Evolutionary conservation across 2,329 filamentous ascomycete species (phyloP).

Genomic region (Lasiodiplodia sp.): DNA sequence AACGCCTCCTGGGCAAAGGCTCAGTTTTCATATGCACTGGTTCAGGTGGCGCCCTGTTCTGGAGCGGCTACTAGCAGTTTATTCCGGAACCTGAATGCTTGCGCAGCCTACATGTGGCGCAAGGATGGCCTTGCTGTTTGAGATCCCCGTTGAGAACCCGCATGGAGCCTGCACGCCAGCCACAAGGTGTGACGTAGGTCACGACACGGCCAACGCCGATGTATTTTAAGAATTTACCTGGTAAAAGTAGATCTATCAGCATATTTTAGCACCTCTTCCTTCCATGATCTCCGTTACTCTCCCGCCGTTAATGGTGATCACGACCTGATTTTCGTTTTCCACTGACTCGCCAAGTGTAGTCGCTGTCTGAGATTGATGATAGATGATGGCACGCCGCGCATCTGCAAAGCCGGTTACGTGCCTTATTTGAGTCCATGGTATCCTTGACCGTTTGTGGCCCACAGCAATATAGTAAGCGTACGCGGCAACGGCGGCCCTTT

Average conservation of each 20-base stretch:
- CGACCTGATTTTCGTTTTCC: neutral
- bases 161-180: neutral
- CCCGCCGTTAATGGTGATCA: slow-evolving; percentile 8
- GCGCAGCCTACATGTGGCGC: neutral
- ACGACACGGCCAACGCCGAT: neutral
- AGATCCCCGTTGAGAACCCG: neutral
- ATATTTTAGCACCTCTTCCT: neutral
- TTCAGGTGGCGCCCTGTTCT: neutral
- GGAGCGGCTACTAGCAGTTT: neutral
- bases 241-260: neutral
- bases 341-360: neutral
- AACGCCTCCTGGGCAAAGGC: neutral
- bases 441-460: neutral
- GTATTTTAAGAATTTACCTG: neutral
- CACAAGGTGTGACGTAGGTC: neutral
- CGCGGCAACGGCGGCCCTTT: neutral
- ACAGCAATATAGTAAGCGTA: neutral
- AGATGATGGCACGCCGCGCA: neutral
- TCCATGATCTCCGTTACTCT: slow-evolving; percentile 11
- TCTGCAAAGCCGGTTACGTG: neutral
- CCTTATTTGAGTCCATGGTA: neutral
- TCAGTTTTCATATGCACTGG: neutral
- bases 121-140: slow-evolving; percentile 16
- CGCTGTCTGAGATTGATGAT: slow-evolving; percentile 2
- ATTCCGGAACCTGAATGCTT: neutral